These are phyloP conservation scores for Chaetomidium leptoderma DNA, from an alignment of 495 filamentous ascomycete species.

Conservation along the genomic window DNA sequence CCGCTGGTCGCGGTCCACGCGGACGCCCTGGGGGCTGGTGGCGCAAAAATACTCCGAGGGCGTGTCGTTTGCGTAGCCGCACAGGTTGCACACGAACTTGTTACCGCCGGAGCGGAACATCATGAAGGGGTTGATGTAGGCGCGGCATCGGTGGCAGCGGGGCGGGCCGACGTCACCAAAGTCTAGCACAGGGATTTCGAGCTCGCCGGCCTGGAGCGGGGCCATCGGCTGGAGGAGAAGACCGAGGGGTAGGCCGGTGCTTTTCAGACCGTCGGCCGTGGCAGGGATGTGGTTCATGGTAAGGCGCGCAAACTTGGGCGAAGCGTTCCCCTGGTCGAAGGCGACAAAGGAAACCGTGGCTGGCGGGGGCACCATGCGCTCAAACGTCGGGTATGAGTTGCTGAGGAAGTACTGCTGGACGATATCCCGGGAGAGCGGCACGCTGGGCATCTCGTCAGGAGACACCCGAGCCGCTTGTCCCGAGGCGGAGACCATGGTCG, in stretches of 20 bases:
- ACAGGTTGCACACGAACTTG: conserved; percentile 98
- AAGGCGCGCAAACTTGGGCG: conserved; percentile 86
- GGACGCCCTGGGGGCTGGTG: conserved; percentile 77
- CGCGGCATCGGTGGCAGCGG: conserved; percentile 85
- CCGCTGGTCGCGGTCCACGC: conserved; percentile 82
- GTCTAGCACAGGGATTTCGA: conserved; percentile 85
- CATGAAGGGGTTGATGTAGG: conserved; percentile 99
- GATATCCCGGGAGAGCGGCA: conserved; percentile 78
- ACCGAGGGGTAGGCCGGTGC: conserved; percentile 79
- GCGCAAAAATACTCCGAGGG: conserved; percentile 88
- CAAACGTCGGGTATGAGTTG: conserved; percentile 90
- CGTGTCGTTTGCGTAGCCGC: conserved; percentile 94
- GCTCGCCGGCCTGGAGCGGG: conserved; percentile 75
- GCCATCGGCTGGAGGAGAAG: conserved; percentile 88
- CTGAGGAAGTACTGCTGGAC: conserved; percentile 77
- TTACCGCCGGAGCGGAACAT: conserved; percentile 89
- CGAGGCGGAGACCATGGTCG: conserved; percentile 40
- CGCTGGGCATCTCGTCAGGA: conserved; percentile 88
- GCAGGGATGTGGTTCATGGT: conserved; percentile 90
- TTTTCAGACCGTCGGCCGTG: conserved; percentile 69
- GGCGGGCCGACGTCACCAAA: conserved; percentile 91
- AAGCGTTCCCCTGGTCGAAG: conserved; percentile 93
- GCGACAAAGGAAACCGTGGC: conserved; percentile 87
- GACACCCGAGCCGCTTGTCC: conserved; percentile 78
- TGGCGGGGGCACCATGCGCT: conserved; percentile 83